Conservation (phyloP, 768 basidiomycete genomes). For the Mycena capillaripes region DNA sequence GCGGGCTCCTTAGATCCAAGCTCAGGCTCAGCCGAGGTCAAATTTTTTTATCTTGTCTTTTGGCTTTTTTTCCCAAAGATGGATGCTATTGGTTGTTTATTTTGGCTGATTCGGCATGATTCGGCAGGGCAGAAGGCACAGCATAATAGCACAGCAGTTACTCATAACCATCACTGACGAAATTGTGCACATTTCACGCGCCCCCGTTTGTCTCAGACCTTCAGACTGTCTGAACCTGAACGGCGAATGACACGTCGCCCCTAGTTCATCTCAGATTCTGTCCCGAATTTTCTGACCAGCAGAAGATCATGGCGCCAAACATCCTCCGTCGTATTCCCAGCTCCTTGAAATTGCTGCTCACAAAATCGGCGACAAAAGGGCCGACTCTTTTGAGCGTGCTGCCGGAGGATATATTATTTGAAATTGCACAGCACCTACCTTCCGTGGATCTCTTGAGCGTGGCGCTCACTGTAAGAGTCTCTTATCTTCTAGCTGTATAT, state of each 20-base stretch:
- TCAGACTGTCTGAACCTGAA: neutral
- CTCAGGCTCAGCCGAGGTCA: too few relatives aligned
- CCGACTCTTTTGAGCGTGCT: conserved; percentile 12
- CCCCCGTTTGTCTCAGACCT: neutral
- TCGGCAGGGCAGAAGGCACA: neutral
- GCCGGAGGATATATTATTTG: conserved; percentile 35
- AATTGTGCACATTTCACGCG: neutral
- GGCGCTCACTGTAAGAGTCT: conserved; percentile 34
- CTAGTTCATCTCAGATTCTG: too few relatives aligned
- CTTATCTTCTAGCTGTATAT: neutral
- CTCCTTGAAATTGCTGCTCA: conserved; percentile 32
- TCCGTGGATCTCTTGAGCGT: conserved; percentile 29
- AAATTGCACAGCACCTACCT: conserved; percentile 26
- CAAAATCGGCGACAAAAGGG: conserved; percentile 17
- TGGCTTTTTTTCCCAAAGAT: too few relatives aligned
- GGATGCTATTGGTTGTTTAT: too few relatives aligned
- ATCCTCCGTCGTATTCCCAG: conserved; percentile 35
- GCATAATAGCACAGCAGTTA: conserved; percentile 23
- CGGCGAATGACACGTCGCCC: neutral
- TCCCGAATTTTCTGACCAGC: too few relatives aligned
- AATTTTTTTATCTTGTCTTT: too few relatives aligned
- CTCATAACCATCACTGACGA: conserved; percentile 13
- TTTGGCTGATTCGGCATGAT: conserved; percentile 10
- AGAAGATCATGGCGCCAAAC: conserved; percentile 27
- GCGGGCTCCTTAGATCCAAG: too few relatives aligned